These are phyloP conservation scores for Chalaropsis ovoidea DNA, from an alignment of 2,329 filamentous ascomycete species.

Conservation along the genomic window DNA sequence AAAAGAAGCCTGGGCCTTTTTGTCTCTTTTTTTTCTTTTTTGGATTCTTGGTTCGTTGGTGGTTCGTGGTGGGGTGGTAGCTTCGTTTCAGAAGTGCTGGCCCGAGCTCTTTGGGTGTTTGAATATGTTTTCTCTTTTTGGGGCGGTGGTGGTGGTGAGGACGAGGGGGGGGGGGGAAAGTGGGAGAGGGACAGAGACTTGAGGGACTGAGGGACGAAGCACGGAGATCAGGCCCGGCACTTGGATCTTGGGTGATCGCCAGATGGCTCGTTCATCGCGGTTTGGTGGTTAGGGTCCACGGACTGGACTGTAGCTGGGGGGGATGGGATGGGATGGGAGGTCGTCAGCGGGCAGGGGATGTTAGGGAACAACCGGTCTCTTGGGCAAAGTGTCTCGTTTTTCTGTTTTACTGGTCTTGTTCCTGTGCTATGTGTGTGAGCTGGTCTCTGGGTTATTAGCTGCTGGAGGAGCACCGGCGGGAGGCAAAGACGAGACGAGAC, in stretches of 20 bases:
- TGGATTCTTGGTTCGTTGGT: too few species aligned
- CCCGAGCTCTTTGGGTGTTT: constrained; percentile 6
- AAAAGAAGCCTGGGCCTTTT: background rate
- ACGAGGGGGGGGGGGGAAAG: background rate
- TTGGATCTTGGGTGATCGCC: constrained; percentile 1
- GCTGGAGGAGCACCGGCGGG: too few species aligned
- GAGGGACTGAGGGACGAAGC: too few species aligned
- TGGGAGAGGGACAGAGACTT: background rate
- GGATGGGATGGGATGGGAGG: background rate
- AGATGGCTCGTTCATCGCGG: constrained; percentile 3
- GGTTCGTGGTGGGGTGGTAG: constrained; percentile 4
- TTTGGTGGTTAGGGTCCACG: background rate
- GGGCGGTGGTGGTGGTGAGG: background rate
- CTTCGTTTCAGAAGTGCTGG: constrained; percentile 10
- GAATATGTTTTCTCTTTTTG: background rate
- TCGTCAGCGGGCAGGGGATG: too few species aligned
- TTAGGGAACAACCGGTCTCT: too few species aligned
- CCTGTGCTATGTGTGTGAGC: too few species aligned
- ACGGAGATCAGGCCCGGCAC: background rate
- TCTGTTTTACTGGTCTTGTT: too few species aligned
- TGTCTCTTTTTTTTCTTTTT: too few species aligned
- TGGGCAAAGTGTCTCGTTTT: too few species aligned
- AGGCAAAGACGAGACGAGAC: too few species aligned
- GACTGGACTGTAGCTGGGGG: background rate
- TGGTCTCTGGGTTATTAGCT: too few species aligned